Conservation (phyloP, 192 early-diverging fungal genomes). For the Coemansia sp. region DNA sequence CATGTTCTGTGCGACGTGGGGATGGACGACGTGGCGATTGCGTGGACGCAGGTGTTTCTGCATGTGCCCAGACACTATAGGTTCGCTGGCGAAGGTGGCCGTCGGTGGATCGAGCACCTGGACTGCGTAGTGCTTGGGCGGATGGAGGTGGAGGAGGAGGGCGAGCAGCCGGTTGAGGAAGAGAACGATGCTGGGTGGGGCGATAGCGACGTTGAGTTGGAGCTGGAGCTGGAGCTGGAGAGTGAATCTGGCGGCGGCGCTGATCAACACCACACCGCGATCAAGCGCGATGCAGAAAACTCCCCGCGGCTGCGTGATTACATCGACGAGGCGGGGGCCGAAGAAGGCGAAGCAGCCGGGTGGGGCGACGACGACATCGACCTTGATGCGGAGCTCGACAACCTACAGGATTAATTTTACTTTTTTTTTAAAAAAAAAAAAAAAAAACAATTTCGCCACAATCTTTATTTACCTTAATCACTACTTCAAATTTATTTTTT, state of each 20-base stretch:
- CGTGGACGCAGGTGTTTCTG: conserved; percentile 32
- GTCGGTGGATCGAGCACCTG: conserved; percentile 27
- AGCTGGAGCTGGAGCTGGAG: not conserved
- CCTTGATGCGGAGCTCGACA: conserved; percentile 5
- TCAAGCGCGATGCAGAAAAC: not conserved
- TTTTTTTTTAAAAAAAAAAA: too few relatives aligned
- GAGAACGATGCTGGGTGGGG: conserved; percentile 10
- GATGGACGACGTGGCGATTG: conserved; percentile 17
- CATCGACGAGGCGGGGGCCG: not conserved
- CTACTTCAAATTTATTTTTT: conserved; percentile 9
- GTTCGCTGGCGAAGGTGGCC: not conserved
- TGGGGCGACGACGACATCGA: conserved; percentile 34
- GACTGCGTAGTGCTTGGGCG: conserved; percentile 18
- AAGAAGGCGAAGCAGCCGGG: conserved; percentile 6
- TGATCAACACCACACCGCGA: not conserved
- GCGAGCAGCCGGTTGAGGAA: conserved; percentile 2
- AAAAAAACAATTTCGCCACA: not conserved
- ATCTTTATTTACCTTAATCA: not conserved
- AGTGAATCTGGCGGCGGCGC: not conserved
- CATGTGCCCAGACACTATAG: conserved; percentile 13
- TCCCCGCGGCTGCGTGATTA: not conserved
- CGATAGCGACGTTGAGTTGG: conserved; percentile 5
- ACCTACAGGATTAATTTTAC: too few relatives aligned
- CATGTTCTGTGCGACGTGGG: conserved; percentile 19
- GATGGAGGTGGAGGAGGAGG: not conserved